Percentiles rank a stretch among this genome's conserved stretches.
Evolutionary conservation across 805 yeast species (phyloP).

Genomic region (Saturnispora bothae): DNA sequence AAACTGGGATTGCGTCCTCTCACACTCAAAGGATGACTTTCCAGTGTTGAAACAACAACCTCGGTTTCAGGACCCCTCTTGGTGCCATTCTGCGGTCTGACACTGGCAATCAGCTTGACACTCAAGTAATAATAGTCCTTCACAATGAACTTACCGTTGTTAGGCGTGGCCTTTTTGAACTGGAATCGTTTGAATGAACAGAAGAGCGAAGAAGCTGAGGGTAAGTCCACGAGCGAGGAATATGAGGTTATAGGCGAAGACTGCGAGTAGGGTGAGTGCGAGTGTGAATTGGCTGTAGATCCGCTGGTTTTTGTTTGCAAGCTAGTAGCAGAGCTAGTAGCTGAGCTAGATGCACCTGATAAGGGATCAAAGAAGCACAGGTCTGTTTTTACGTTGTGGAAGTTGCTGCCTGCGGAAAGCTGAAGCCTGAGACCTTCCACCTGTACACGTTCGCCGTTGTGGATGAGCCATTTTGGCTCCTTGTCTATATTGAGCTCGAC

Average conservation of each 20-base stretch:
- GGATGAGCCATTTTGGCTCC: not conserved
- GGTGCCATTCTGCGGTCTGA: not conserved
- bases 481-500: not conserved
- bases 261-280: too few species aligned
- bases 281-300: too few species aligned
- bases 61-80: too few species aligned
- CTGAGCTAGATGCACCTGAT: not conserved
- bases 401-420: not conserved
- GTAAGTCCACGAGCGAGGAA: too few species aligned
- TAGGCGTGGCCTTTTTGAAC: conserved; percentile 43
- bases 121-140: conserved; percentile 34
- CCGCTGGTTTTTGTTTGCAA: too few species aligned
- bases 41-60: conserved; percentile 9
- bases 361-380: not conserved
- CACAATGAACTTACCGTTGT: conserved; percentile 34
- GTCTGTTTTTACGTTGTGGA: not conserved
- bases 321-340: too few species aligned
- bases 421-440: not conserved
- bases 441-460: not conserved
- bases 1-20: conserved; percentile 56
- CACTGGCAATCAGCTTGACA: conserved; percentile 14
- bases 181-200: conserved; percentile 33
- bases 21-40: conserved; percentile 40
- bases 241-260: too few species aligned
- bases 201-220: not conserved